Evolutionary conservation across 441 rosid species (phyloP), one percentile per base, ranked within the genome.

Genomic region (Gossypium laxum): DNA sequence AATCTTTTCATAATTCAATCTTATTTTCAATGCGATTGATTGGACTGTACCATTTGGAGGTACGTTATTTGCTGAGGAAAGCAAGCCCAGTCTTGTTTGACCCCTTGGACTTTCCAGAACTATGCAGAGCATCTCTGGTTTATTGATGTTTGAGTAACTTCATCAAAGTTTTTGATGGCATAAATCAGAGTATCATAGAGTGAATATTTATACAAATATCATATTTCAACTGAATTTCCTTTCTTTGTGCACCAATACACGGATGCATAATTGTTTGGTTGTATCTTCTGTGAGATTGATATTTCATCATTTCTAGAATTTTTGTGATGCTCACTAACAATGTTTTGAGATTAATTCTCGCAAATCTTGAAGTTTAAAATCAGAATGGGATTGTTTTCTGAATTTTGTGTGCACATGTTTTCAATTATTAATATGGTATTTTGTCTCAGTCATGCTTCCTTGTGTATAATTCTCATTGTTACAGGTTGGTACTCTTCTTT

Each of bases 401-500:
- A 17, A 68, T 54, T 65, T 65, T 28, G 28, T 24, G 14, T 61
- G 4, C 12, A 18, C 2, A n/a, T 50, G 47, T 62, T 60, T 71
- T n/a, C 45, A 52, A 4, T 10, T 50, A 4, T 21, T 52, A 68
- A 68, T 17, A 0, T 30, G 14, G 21, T 10, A 19, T 66, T 2
- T 45, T 45, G 38, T 45, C 21, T 21, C 34, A 12, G 69, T 28
- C 21, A 51, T 14, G 19, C 56, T 34, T 66, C 18, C 5, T 11
- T 41, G 45, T 47, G 24, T 48, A 69, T 54, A 64, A 70, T 73
- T 48, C 54, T 76, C 65, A 41, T 51, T 76, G 75, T 58, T 70
- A 57, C 89, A 90, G 96, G 83, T 81, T 68, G 93, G 96, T 60
- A 82, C 98, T 78, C 79, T 93, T 79, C 73, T 58, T 69, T 91